These are phyloP conservation scores for Peronospora destructor DNA, from an alignment of 352 stramenopile genomes.

Conservation along the genomic window DNA sequence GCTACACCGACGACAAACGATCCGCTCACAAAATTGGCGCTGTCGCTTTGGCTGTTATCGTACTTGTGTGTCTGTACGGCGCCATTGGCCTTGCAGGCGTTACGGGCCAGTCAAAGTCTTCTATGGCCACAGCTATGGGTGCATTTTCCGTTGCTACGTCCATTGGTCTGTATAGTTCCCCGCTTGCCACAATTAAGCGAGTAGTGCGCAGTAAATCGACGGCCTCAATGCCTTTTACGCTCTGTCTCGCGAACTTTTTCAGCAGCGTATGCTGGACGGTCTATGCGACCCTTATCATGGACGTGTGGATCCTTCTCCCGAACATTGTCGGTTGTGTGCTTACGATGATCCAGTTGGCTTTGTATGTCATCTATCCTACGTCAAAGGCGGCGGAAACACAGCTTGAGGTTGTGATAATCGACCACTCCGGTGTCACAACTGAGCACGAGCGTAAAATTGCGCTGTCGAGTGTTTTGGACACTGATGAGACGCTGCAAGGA, in stretches of 20 bases:
- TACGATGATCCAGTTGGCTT: conserved; percentile 18
- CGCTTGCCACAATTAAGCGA: conserved; percentile 39
- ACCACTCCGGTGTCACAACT: conserved; percentile 2
- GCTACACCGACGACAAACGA: conserved; percentile 25
- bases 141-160: conserved; percentile 45
- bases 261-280: conserved; percentile 43
- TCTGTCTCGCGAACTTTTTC: conserved; percentile 27
- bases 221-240: conserved; percentile 29
- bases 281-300: conserved; percentile 35
- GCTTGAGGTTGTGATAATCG: conserved; percentile 3
- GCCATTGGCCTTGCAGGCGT: conserved; percentile 27
- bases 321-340: conserved; percentile 32
- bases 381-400: conserved; percentile 11
- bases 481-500: not conserved
- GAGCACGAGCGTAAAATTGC: conserved; percentile 15
- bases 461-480: conserved; percentile 17
- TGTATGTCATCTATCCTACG: conserved; percentile 26
- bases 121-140: conserved; percentile 33
- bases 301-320: conserved; percentile 39
- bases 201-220: conserved; percentile 24
- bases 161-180: conserved; percentile 48
- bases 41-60: conserved; percentile 9
- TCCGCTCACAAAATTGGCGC: conserved; percentile 19
- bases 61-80: conserved; percentile 30
- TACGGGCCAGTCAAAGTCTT: conserved; percentile 23